These are phyloP conservation scores for Exophiala sp. DNA, from an alignment of 2,329 filamentous ascomycete species.

Conservation along the genomic window DNA sequence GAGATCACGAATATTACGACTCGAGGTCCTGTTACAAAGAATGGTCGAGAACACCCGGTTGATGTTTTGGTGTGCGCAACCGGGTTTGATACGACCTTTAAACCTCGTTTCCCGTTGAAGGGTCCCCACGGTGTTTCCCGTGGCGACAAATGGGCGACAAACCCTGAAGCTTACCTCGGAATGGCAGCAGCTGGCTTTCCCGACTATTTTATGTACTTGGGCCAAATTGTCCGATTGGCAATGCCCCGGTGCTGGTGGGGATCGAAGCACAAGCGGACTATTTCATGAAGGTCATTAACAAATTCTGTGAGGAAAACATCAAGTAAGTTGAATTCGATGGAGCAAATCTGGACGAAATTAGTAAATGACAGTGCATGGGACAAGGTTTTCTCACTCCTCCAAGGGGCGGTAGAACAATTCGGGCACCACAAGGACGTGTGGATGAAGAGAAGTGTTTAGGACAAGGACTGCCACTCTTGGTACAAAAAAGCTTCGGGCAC, in stretches of 20 bases:
- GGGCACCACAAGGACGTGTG: not conserved
- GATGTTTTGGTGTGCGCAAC: too few relatives aligned
- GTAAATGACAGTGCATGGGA: too few relatives aligned
- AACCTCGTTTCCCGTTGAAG: conserved; percentile 34
- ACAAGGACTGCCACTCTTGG: conserved; percentile 9
- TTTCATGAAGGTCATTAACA: too few relatives aligned
- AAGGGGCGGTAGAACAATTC: not conserved
- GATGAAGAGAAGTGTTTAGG: conserved; percentile 2
- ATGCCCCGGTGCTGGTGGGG: conserved; percentile 28
- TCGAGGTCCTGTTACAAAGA: too few relatives aligned
- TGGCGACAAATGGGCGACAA: conserved; percentile 29
- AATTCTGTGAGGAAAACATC: too few relatives aligned
- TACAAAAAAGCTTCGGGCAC: not conserved
- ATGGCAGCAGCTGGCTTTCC: conserved; percentile 33
- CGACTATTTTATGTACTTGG: conserved; percentile 34
- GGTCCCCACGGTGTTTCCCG: conserved; percentile 27
- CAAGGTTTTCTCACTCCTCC: not conserved
- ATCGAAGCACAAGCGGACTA: conserved; percentile 40
- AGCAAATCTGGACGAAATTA: too few relatives aligned
- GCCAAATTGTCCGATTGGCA: conserved; percentile 28
- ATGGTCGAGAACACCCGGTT: too few relatives aligned
- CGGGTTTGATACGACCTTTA: too few relatives aligned
- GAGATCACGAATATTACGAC: too few relatives aligned
- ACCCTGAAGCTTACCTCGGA: conserved; percentile 36
- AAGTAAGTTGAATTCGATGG: too few relatives aligned